phyloP scores from a whole-genome alignment of 345 rosid genomes.

The Acer campestre region DNA sequence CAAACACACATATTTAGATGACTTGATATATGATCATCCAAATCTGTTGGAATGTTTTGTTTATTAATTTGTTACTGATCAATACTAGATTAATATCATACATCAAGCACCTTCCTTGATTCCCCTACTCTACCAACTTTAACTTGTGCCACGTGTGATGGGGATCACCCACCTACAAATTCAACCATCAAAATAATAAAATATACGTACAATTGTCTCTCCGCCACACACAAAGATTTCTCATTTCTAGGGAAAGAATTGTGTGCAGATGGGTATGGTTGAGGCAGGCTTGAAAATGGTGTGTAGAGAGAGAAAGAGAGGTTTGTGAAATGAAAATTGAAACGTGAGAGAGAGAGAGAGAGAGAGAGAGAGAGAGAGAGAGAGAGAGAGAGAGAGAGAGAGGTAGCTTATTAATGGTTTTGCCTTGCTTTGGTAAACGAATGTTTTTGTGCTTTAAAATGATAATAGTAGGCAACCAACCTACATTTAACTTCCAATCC shows the following conservation, averaged over 20 bases:
- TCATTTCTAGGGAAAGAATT: background rate
- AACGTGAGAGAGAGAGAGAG: background rate
- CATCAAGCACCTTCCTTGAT: background rate
- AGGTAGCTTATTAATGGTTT: background rate
- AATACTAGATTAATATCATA: background rate
- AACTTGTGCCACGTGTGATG: constrained; percentile 2
- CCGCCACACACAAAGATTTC: background rate
- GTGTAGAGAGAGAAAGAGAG: background rate
- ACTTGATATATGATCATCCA: background rate
- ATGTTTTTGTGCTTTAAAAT: background rate
- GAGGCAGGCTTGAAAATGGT: constrained; percentile 39
- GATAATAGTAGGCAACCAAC: constrained; percentile 50
- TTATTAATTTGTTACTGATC: background rate
- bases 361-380: background rate
- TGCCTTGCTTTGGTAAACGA: constrained; percentile 23
- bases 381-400: background rate
- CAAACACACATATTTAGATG: background rate
- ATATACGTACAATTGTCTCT: too few species aligned
- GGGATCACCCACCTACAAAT: constrained; percentile 8
- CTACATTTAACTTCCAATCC: constrained; percentile 36
- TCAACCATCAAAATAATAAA: too few species aligned
- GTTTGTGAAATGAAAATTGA: background rate
- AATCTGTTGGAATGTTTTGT: background rate
- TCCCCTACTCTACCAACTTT: background rate
- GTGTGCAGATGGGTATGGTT: constrained; percentile 29